Conservation (phyloP, 352 stramenopile genomes). For the Phytopythium delawarense region DNA sequence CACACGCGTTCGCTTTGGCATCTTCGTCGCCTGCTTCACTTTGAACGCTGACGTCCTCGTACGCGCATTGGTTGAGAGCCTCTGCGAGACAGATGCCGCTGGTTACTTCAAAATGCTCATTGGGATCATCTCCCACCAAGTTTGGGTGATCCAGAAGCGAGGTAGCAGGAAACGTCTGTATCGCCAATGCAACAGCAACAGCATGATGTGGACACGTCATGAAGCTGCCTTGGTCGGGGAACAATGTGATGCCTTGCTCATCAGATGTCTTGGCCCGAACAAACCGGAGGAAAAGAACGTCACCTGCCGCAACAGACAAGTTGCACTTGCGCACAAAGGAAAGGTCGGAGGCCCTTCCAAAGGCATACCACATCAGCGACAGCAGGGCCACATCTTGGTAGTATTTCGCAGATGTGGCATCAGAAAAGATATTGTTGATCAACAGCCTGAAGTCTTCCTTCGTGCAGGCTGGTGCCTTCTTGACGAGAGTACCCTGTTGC, state of each 20-base stretch:
- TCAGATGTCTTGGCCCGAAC: conserved; percentile 18
- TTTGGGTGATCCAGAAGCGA: conserved; percentile 8
- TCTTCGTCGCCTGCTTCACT: no score
- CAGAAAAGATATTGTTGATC: conserved; percentile 4
- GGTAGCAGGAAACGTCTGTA: conserved; percentile 10
- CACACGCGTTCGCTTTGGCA: no score
- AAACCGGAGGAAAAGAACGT: conserved; percentile 17
- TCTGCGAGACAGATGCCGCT: not conserved
- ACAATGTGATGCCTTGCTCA: conserved; percentile 16
- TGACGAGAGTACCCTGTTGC: conserved; percentile 5
- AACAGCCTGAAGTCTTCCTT: conserved; percentile 13
- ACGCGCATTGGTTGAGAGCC: conserved; percentile 2
- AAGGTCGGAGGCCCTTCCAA: conserved; percentile 16
- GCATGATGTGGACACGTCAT: conserved; percentile 12
- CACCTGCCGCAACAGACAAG: conserved; percentile 11
- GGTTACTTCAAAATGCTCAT: not conserved
- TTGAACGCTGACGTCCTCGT: not conserved
- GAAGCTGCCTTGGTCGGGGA: conserved; percentile 11
- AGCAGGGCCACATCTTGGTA: conserved; percentile 21
- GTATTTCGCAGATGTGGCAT: not conserved
- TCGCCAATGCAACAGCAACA: conserved; percentile 10
- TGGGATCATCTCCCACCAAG: conserved; percentile 1
- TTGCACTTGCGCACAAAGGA: conserved; percentile 12
- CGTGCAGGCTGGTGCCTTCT: conserved; percentile 12
- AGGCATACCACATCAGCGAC: conserved; percentile 14